Conservation (phyloP, 371 early-diverging fungal genomes). For the Rhizomucor miehei region DNA sequence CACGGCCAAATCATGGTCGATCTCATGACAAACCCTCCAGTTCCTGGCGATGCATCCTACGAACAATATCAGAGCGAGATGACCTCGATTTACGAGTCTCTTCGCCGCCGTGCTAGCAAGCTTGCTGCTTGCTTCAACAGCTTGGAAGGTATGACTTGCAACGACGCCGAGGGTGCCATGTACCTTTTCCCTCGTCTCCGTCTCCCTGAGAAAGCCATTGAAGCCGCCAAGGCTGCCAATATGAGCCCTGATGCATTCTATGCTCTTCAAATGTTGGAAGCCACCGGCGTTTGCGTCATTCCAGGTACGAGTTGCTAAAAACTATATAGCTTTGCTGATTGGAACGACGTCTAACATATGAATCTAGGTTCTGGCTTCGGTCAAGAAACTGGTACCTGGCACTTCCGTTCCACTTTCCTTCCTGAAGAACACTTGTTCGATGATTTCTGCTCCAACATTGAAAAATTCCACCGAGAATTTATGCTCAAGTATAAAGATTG, state of each 20-base stretch:
- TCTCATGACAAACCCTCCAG: slow-evolving; percentile 94
- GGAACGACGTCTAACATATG: not conserved
- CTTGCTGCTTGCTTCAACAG: slow-evolving; percentile 78
- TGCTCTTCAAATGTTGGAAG: slow-evolving; percentile 85
- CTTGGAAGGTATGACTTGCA: slow-evolving; percentile 85
- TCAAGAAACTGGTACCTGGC: slow-evolving; percentile 87
- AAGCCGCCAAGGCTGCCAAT: slow-evolving; percentile 63
- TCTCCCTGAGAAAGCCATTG: slow-evolving; percentile 72
- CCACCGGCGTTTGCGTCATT: slow-evolving; percentile 83
- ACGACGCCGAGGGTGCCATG: slow-evolving; percentile 91
- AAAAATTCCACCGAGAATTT: slow-evolving; percentile 77
- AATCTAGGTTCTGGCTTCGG: slow-evolving; percentile 71
- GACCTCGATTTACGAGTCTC: slow-evolving; percentile 74
- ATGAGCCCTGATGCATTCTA: slow-evolving; percentile 87
- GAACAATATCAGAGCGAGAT: slow-evolving; percentile 73
- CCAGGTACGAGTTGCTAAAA: slow-evolving; percentile 21
- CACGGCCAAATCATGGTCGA: slow-evolving; percentile 87
- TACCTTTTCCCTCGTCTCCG: slow-evolving; percentile 89
- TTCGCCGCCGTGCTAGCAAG: slow-evolving; percentile 74
- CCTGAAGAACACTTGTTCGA: slow-evolving; percentile 92
- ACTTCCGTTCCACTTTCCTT: slow-evolving; percentile 95
- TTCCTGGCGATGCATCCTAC: slow-evolving; percentile 74
- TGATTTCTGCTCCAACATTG: slow-evolving; percentile 70
- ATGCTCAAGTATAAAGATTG: slow-evolving; percentile 66
- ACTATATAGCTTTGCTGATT: not conserved